Percentiles rank a stretch among this genome's conserved stretches.
phyloP scores from a whole-genome alignment of 306 rosid species.

The Urtica urens region DNA sequence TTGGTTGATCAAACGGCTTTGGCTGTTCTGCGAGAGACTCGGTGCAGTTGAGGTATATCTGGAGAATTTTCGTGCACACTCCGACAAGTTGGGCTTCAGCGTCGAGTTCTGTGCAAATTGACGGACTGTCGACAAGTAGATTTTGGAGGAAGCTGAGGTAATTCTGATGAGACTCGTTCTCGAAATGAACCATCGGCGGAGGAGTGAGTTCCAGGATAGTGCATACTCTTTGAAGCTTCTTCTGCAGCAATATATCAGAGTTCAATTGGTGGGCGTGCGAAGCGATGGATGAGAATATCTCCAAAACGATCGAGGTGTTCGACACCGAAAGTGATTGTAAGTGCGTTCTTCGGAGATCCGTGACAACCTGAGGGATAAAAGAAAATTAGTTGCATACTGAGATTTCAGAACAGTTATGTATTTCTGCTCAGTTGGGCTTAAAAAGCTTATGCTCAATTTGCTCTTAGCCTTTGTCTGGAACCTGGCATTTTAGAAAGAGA shows the following conservation, averaged over 20 bases:
- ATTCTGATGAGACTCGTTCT: conserved; percentile 75
- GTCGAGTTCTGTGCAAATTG: conserved; percentile 32
- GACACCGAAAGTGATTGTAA: conserved; percentile 35
- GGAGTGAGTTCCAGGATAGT: conserved; percentile 77
- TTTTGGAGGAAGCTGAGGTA: conserved; percentile 60
- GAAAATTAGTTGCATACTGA: not conserved
- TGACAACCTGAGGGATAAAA: conserved; percentile 39
- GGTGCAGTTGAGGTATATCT: conserved; percentile 62
- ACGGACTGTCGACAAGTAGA: conserved; percentile 21
- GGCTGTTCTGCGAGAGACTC: conserved; percentile 26
- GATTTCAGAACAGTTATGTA: too few species aligned
- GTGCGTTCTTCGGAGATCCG: conserved; percentile 58
- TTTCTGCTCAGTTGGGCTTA: too few species aligned
- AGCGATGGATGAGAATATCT: conserved; percentile 51
- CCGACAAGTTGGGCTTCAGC: conserved; percentile 54
- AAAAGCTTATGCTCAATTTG: too few species aligned
- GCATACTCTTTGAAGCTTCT: conserved; percentile 77
- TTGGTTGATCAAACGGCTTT: conserved; percentile 26
- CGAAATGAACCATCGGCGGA: conserved; percentile 97
- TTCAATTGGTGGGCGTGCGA: conserved; percentile 72
- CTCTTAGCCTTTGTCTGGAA: too few species aligned
- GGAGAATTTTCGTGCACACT: conserved; percentile 57
- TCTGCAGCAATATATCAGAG: conserved; percentile 45
- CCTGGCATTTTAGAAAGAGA: too few species aligned
- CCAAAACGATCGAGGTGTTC: conserved; percentile 52